Evolutionary conservation across 257 asterid species (phyloP), one percentile per base, ranked within the genome.

Genomic region (Solanum pimpinellifolium): DNA sequence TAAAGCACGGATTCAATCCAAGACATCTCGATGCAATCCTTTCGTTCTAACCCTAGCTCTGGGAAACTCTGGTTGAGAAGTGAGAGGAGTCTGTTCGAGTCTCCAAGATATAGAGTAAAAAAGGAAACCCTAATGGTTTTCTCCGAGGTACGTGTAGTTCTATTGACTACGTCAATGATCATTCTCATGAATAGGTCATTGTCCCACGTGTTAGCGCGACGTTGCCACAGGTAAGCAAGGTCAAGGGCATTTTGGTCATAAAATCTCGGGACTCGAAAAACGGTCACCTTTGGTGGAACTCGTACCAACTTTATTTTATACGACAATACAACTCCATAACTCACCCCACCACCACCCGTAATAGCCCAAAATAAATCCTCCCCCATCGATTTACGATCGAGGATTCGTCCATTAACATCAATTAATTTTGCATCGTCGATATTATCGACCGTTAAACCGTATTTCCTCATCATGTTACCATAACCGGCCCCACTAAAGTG

Each of bases 301-400:
- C 35, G 44, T 2, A 88, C 86, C 6, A 88, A 23, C 15, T 33
- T 56, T 15, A 87, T 83, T 42, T 87, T 73, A 56, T 83, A 87
- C 0, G 87, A 52, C 8, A 60, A 3, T 5, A 88, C 33, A 3
- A 88, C 89, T n/a, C 89, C 89, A n/a, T 39, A 88, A 10, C 87
- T 88, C 1, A 46, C 69, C 2, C 69, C 89, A 0, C 89, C 89
- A 33, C 87, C 89, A 1, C 89, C 89, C 0, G 87, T 74, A 15
- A 88, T 62, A 3, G 89, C 89, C 89, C 89, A 88, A 33, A 88
- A 88, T 72, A 88, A 62, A 13, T 88, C 87, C 86, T 88, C 81
- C 60, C 89, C 87, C 89, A 88, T 88, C 1, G 86, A 73, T 16
- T 59, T 46, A 16, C 87, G 84, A 7, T 83, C 59, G 7, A 84